These are phyloP conservation scores for Malassezia slooffiae DNA, from an alignment of 1,284 basidiomycete genomes.

Conservation along the genomic window DNA sequence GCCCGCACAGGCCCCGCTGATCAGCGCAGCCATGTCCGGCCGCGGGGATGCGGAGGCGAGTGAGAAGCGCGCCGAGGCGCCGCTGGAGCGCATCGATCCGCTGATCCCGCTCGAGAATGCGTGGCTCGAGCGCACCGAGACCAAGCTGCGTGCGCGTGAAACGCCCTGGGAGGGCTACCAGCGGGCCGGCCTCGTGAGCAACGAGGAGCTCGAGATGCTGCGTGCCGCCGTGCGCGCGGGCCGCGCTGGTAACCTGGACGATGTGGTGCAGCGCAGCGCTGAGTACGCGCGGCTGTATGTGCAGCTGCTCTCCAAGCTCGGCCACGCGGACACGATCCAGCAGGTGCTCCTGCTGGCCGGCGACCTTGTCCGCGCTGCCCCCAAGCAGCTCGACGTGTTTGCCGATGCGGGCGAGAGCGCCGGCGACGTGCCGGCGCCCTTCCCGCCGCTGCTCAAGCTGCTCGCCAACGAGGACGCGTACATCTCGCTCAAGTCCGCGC, in stretches of 20 bases:
- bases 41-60: too few relatives aligned
- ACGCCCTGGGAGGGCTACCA: conserved; percentile 99
- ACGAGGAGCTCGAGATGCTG: conserved; percentile 78
- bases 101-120: conserved; percentile 72
- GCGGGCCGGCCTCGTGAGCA: conserved; percentile 76
- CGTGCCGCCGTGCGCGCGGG: conserved; percentile 18
- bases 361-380: conserved; percentile 66
- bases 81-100: conserved; percentile 46
- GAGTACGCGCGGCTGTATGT: conserved; percentile 80
- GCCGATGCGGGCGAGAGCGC: conserved; percentile 51
- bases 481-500: conserved; percentile 74
- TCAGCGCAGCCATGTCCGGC: too few relatives aligned
- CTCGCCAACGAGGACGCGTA: conserved; percentile 84
- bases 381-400: conserved; percentile 44
- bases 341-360: conserved; percentile 80
- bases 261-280: conserved; percentile 57
- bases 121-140: conserved; percentile 74
- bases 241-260: conserved; percentile 44
- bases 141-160: conserved; percentile 75
- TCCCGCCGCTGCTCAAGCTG: conserved; percentile 41
- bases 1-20: too few relatives aligned
- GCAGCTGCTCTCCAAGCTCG: conserved; percentile 79
- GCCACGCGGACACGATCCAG: conserved; percentile 84
- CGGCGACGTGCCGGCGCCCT: neutral
- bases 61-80: conserved; percentile 13